These are phyloP conservation scores for Stellera chamaejasme DNA, from an alignment of 345 rosid genomes.

Conservation along the genomic window DNA sequence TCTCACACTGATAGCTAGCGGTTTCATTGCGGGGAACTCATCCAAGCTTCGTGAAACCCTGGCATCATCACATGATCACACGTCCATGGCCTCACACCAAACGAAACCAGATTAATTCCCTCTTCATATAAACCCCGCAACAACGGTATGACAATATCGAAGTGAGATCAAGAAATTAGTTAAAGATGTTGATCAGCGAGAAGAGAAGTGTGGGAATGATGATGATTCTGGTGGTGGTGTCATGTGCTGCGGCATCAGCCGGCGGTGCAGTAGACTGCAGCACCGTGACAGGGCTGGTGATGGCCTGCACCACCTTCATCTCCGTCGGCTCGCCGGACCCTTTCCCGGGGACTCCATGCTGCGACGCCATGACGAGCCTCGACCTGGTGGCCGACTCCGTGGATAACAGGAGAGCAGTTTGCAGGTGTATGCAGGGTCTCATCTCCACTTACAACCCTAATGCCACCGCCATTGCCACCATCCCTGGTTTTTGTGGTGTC, in stretches of 20 bases:
- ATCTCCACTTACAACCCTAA: slow-evolving; percentile 34
- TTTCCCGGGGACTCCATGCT: slow-evolving; percentile 42
- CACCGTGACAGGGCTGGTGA: slow-evolving; percentile 39
- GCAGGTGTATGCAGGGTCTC: slow-evolving; percentile 42
- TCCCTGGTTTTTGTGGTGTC: slow-evolving; percentile 74
- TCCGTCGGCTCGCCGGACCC: slow-evolving; percentile 49
- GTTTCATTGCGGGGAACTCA: slow-evolving; percentile 1
- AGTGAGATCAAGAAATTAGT: too few species aligned
- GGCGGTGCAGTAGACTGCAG: slow-evolving; percentile 34
- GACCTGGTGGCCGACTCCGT: slow-evolving; percentile 27
- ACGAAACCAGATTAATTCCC: background rate
- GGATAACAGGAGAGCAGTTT: slow-evolving; percentile 26
- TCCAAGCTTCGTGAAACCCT: slow-evolving; percentile 14
- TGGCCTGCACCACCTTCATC: slow-evolving; percentile 43
- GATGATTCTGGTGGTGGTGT: slow-evolving; percentile 2
- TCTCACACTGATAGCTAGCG: too few species aligned
- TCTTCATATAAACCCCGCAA: too few species aligned
- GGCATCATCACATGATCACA: slow-evolving; percentile 2
- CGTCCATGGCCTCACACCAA: slow-evolving; percentile 20
- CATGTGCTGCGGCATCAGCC: slow-evolving; percentile 14
- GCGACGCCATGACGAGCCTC: slow-evolving; percentile 37
- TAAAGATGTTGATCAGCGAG: slow-evolving; percentile 5
- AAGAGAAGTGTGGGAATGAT: background rate
- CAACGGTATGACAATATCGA: too few species aligned
- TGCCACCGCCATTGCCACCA: slow-evolving; percentile 59